Conservation (phyloP, 2,329 filamentous ascomycete species). For the Colletotrichum magnum region DNA sequence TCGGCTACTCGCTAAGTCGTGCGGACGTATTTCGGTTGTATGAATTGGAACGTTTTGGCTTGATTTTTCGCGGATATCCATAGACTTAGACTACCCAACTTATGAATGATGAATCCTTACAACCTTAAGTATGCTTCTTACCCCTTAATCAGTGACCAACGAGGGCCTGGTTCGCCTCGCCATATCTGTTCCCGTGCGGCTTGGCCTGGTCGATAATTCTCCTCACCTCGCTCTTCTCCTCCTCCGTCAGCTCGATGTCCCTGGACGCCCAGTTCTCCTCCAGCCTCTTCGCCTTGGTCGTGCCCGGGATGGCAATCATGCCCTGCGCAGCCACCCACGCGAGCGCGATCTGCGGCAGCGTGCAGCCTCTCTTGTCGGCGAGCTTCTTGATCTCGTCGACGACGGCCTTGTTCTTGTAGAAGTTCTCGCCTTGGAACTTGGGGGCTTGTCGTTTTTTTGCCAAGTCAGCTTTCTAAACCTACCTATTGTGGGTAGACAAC, state of each 20-base stretch:
- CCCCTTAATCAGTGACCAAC: conserved; percentile 33
- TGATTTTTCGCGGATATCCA: not conserved
- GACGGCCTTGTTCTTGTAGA: conserved; percentile 58
- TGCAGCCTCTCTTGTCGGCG: conserved; percentile 51
- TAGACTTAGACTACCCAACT: not conserved
- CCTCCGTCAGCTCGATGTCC: conserved; percentile 52
- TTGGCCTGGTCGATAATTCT: conserved; percentile 54
- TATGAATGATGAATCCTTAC: not conserved
- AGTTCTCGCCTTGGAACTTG: conserved; percentile 60
- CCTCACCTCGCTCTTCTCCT: conserved; percentile 56
- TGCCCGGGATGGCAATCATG: conserved; percentile 62
- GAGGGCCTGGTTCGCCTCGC: conserved; percentile 24
- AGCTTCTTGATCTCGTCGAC: conserved; percentile 58
- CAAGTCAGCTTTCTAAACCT: conserved; percentile 43
- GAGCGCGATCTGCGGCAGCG: conserved; percentile 53
- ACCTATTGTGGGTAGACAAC: no score
- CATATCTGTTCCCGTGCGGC: conserved; percentile 54
- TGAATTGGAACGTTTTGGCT: not conserved
- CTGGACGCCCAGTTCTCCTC: conserved; percentile 57
- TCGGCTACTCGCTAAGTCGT: not conserved
- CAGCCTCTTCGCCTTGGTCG: conserved; percentile 55
- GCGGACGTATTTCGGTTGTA: not conserved
- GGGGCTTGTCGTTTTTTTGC: conserved; percentile 40
- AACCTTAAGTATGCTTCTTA: no score
- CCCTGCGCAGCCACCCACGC: conserved; percentile 57